Conservation (phyloP, 148 eudicot species). For the Cornus florida region DNA sequence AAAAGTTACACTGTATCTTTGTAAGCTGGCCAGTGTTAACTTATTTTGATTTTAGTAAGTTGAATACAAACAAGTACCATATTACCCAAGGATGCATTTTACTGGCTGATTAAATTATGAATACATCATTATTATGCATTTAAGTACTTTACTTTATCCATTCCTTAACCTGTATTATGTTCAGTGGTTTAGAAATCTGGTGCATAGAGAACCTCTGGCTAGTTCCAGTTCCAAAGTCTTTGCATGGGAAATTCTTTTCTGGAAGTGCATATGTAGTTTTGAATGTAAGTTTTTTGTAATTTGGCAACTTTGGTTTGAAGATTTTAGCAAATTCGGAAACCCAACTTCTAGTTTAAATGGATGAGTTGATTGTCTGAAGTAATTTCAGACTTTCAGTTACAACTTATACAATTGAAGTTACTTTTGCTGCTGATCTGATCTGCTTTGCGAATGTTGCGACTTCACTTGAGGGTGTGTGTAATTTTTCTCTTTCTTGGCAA, state of each 20-base stretch:
- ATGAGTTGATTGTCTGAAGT: background rate
- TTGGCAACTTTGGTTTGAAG: background rate
- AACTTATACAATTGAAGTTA: background rate
- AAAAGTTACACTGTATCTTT: background rate
- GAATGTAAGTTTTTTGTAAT: slow-evolving; percentile 44
- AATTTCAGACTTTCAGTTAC: background rate
- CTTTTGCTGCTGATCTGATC: slow-evolving; percentile 1
- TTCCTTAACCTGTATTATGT: slow-evolving; percentile 24
- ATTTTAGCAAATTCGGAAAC: slow-evolving; percentile 7
- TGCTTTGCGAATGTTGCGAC: background rate
- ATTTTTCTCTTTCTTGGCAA: background rate
- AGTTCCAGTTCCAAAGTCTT: slow-evolving; percentile 58
- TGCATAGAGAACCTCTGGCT: slow-evolving; percentile 50
- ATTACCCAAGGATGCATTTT: background rate
- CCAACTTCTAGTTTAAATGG: background rate
- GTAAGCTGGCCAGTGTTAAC: background rate
- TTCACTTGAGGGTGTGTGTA: background rate
- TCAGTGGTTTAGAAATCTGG: slow-evolving; percentile 71
- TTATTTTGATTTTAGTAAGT: background rate
- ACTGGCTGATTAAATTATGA: slow-evolving; percentile 1
- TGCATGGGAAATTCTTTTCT: slow-evolving; percentile 56
- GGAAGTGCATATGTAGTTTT: slow-evolving; percentile 70
- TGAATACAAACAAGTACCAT: background rate
- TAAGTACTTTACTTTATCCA: slow-evolving; percentile 6
- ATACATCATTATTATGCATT: background rate